Evolutionary conservation across 2,329 filamentous ascomycete species (phyloP), one percentile per base, ranked within the genome.

Genomic region (Fusarium mangiferae): DNA sequence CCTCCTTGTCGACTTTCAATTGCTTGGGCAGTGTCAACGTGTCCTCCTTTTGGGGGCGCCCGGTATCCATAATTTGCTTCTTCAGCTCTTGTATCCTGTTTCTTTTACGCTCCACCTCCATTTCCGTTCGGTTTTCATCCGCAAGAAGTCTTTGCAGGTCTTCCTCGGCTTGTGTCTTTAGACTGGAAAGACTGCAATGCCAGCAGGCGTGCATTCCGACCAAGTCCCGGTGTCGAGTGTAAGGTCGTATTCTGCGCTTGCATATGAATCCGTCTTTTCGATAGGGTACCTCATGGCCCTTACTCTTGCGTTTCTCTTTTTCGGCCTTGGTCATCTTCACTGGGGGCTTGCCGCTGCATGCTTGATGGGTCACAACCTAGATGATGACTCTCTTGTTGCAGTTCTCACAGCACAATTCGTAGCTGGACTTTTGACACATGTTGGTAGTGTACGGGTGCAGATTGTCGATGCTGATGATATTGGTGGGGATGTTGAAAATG

Each of bases 31-130:
- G n/a, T 8, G n/a, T 11, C n/a, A 7, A 17, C 33, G 2, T 22
- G 33, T 8, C 8, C 11, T 15, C 17, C 17, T 33, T 12, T 26
- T 15, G 4, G 3, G 49, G 12, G 14, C 7, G 1, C n/a, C 33
- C 13, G 6, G n/a, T 52, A 15, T 52, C 10, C 18, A 36, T 8
- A 8, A 7, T 20, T 15, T 36, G 15, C 12, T 26, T 13, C 13
- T 4, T 36, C 13, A 22, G 3, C n/a, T 52, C 10, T 6, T 26
- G 1, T 2, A 52, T 8, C 3, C 18, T 52, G 0, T 9, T 24
- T 6, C 6, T 11, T 17, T 22, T 20, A 10, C 10, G 30, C 22
- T 24, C 6, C 3, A 8, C 18, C 12, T 51, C n/a, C 7, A 17
- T 2, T 5, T 35, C n/a, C 9, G 22, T 20, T 52, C n/a, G 30